Evolutionary conservation across 352 stramenopile species (phyloP).

Genomic region (Pythium dissimile): DNA sequence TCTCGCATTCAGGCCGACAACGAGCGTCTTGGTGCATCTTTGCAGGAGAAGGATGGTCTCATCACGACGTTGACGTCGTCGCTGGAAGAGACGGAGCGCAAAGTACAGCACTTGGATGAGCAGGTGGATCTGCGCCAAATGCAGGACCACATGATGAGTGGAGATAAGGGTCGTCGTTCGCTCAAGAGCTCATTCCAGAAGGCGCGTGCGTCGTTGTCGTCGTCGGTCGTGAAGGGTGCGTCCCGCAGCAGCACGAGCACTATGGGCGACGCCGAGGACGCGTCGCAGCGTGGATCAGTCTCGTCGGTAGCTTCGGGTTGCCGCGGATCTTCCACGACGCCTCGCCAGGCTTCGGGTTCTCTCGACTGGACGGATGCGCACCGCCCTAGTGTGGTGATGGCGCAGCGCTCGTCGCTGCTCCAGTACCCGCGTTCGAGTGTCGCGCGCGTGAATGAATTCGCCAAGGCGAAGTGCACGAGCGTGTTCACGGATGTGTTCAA

Average conservation of each 20-base stretch:
- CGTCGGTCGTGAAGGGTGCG: conserved; percentile 1
- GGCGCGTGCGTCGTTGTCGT: conserved; percentile 17
- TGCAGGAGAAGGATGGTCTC: conserved; percentile 57
- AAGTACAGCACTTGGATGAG: conserved; percentile 62
- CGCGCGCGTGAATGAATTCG: conserved; percentile 7
- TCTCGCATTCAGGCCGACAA: conserved; percentile 58
- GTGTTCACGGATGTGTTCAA: conserved; percentile 26
- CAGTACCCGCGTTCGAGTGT: too few relatives aligned
- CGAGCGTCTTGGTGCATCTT: conserved; percentile 35
- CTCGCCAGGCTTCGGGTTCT: conserved; percentile 9
- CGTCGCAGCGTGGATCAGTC: conserved; percentile 3
- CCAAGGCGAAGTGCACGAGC: conserved; percentile 20
- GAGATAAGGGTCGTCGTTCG: conserved; percentile 19
- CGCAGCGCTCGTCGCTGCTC: too few relatives aligned
- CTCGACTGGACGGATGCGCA: conserved; percentile 14
- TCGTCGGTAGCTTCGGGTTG: not conserved
- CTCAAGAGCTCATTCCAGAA: conserved; percentile 22
- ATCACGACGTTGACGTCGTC: conserved; percentile 53
- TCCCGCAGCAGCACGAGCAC: conserved; percentile 9
- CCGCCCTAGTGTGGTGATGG: conserved; percentile 12
- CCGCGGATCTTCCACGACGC: not conserved
- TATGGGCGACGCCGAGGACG: not conserved
- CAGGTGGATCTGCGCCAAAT: conserved; percentile 47
- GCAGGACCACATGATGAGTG: conserved; percentile 41
- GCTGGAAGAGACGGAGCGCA: conserved; percentile 63